phyloP scores from a whole-genome alignment of 805 yeast genomes.

The Scheffersomyces stipitis region DNA sequence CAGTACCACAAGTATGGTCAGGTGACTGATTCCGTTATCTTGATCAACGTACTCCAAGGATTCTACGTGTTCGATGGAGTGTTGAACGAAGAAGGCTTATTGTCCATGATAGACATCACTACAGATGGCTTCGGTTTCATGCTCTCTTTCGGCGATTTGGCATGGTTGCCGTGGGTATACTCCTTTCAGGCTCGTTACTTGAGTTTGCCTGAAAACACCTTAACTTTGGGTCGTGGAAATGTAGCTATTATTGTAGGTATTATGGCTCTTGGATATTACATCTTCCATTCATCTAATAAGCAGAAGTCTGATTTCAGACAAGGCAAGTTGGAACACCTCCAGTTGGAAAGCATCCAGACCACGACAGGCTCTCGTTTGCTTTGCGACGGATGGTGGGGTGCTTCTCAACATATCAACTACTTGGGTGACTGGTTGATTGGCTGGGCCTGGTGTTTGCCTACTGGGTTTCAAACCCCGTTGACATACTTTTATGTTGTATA shows the following conservation, averaged over 20 bases:
- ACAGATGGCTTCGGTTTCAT: constrained; percentile 97
- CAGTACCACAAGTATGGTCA: constrained; percentile 64
- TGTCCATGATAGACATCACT: constrained; percentile 93
- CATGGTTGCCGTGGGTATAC: constrained; percentile 91
- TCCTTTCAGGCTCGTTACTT: constrained; percentile 82
- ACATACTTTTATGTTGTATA: constrained; percentile 86
- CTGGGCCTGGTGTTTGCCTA: constrained; percentile 87
- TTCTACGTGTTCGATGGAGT: constrained; percentile 91
- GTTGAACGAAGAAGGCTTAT: constrained; percentile 81
- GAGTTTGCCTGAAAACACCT: constrained; percentile 53
- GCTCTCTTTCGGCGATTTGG: constrained; percentile 92
- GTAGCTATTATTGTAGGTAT: constrained; percentile 43
- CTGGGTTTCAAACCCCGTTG: constrained; percentile 76
- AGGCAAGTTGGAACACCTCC: constrained; percentile 69
- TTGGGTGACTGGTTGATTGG: constrained; percentile 95
- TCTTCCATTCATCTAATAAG: constrained; percentile 80
- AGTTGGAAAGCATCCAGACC: constrained; percentile 60
- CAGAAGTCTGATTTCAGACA: constrained; percentile 83
- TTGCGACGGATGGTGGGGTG: constrained; percentile 95
- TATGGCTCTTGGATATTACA: constrained; percentile 66
- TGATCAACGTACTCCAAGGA: constrained; percentile 70
- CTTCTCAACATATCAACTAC: constrained; percentile 90
- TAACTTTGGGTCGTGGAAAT: constrained; percentile 49
- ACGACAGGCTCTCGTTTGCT: constrained; percentile 76
- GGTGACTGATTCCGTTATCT: constrained; percentile 67